Evolutionary conservation across 371 early-diverging fungal species (phyloP).

Genomic region (Dichotomocladium elegans): DNA sequence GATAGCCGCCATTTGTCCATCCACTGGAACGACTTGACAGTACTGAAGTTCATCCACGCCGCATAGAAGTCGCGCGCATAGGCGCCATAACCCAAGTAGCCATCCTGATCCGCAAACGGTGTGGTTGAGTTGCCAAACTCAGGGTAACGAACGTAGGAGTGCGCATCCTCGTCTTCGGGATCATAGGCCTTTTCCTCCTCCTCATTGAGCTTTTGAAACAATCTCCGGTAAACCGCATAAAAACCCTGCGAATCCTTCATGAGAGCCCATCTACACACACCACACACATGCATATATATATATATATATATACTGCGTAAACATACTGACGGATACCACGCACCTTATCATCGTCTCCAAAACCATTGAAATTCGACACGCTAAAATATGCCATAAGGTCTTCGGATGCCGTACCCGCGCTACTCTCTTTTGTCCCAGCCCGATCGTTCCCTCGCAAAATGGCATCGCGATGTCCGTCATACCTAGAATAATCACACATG

Average conservation of each 20-base stretch:
- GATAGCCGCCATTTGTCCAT: constrained; percentile 81
- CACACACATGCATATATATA: neutral
- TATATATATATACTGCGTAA: neutral
- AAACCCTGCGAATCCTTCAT: constrained; percentile 54
- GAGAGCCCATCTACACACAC: neutral
- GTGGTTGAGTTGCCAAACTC: constrained; percentile 60
- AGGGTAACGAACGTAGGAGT: constrained; percentile 39
- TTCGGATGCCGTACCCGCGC: constrained; percentile 53
- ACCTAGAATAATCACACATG: constrained; percentile 34
- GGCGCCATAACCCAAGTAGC: constrained; percentile 30
- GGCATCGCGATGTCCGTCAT: constrained; percentile 80
- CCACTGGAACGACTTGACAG: constrained; percentile 86
- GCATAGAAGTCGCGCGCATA: constrained; percentile 69
- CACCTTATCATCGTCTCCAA: constrained; percentile 57
- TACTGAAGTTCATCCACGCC: constrained; percentile 73
- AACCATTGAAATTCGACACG: constrained; percentile 60
- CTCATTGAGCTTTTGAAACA: constrained; percentile 74
- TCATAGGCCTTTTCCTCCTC: constrained; percentile 74
- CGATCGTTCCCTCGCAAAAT: constrained; percentile 72
- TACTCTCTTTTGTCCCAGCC: constrained; percentile 25
- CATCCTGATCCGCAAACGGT: constrained; percentile 42
- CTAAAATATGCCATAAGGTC: constrained; percentile 73
- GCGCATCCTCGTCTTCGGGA: constrained; percentile 38
- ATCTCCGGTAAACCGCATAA: constrained; percentile 70
- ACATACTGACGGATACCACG: neutral